Evolutionary conservation across 2,329 filamentous ascomycete species (phyloP).

Genomic region (Monosporascus sp.): DNA sequence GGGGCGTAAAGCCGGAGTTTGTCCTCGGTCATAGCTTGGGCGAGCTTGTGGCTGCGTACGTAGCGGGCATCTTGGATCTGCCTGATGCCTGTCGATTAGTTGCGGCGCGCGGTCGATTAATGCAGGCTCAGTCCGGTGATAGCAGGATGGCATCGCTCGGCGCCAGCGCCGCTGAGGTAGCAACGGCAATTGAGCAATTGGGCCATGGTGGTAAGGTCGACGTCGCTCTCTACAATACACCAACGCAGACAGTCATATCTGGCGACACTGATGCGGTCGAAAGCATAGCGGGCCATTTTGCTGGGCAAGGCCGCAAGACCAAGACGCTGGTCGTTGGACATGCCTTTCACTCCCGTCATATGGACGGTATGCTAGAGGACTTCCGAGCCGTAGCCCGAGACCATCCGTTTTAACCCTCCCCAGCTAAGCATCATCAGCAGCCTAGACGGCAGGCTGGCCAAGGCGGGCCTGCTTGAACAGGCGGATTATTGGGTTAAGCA

Average conservation of each 20-base stretch:
- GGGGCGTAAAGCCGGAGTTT: conserved; percentile 23
- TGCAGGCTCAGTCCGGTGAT: conserved; percentile 16
- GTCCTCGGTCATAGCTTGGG: conserved; percentile 26
- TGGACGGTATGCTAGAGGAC: conserved; percentile 19
- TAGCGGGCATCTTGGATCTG: conserved; percentile 26
- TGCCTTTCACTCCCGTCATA: conserved; percentile 23
- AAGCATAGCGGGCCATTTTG: conserved; percentile 10
- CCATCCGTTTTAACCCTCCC: conserved; percentile 13
- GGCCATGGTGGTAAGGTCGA: conserved; percentile 12
- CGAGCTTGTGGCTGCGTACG: conserved; percentile 25
- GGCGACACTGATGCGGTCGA: conserved; percentile 16
- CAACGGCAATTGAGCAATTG: conserved; percentile 12
- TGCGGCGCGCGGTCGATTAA: conserved; percentile 25
- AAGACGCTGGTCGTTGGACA: conserved; percentile 16
- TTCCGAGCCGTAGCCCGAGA: conserved; percentile 17
- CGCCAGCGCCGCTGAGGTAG: conserved; percentile 17
- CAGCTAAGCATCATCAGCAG: conserved; percentile 18
- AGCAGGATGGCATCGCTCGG: conserved; percentile 23
- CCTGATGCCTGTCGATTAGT: conserved; percentile 27
- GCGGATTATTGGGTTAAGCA: conserved; percentile 25
- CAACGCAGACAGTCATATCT: conserved; percentile 23
- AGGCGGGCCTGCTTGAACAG: conserved; percentile 15
- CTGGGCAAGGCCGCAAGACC: conserved; percentile 11
- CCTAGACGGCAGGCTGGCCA: conserved; percentile 13
- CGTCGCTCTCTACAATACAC: conserved; percentile 20